These are phyloP conservation scores for Grifola frondosa DNA, from an alignment of 1,284 basidiomycete genomes.

Conservation along the genomic window DNA sequence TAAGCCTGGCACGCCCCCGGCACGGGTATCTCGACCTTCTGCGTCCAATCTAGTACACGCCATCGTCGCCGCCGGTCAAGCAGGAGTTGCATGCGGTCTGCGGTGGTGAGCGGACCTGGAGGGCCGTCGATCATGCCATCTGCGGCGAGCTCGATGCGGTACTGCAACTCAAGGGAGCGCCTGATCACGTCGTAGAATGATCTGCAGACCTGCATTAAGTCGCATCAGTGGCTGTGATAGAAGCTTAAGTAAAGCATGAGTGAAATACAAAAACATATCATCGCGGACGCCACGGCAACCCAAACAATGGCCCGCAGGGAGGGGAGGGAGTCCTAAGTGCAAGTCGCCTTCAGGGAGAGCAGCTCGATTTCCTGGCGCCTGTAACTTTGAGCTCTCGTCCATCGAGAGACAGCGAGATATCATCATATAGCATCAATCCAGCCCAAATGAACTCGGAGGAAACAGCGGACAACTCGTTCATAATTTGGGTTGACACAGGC, in stretches of 20 bases:
- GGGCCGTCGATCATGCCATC: slow-evolving; percentile 44
- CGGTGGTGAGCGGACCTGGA: slow-evolving; percentile 24
- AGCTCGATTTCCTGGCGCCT: background rate
- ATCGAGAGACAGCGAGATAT: too few relatives aligned
- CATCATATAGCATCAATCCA: too few relatives aligned
- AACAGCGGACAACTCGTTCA: background rate
- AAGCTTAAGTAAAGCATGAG: background rate
- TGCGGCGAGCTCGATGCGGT: slow-evolving; percentile 47
- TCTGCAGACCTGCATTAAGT: slow-evolving; percentile 41
- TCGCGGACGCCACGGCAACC: background rate
- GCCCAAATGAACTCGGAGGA: too few relatives aligned
- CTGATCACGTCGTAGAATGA: slow-evolving; percentile 35
- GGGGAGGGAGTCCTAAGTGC: background rate
- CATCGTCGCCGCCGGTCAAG: slow-evolving; percentile 42
- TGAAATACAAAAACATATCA: background rate
- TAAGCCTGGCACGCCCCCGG: slow-evolving; percentile 50
- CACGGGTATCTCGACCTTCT: slow-evolving; percentile 30
- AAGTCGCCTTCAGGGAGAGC: background rate
- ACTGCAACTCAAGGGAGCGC: slow-evolving; percentile 42
- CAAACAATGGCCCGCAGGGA: background rate
- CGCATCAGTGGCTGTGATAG: background rate
- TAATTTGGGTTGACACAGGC: background rate
- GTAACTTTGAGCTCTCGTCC: too few relatives aligned
- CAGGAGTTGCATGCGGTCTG: slow-evolving; percentile 41
- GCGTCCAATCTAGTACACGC: slow-evolving; percentile 39